Conservation (phyloP, 2,329 filamentous ascomycete species). For the Pseudocercospora crystallina region DNA sequence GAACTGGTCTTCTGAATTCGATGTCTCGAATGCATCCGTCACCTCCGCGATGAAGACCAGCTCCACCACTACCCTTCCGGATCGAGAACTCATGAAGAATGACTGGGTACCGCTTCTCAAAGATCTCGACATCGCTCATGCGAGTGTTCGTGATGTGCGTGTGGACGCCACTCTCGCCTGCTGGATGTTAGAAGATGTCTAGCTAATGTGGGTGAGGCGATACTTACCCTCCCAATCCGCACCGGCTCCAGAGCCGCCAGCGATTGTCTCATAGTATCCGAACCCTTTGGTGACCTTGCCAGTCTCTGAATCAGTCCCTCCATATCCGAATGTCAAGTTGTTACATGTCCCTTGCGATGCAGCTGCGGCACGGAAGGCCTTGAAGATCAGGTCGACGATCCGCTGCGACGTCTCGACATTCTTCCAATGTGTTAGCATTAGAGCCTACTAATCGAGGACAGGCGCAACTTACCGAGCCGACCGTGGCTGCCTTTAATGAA, state of each 20-base stretch:
- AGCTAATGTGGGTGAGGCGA: too few relatives aligned
- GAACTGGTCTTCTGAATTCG: conserved; percentile 32
- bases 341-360: conserved; percentile 35
- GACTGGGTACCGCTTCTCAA: conserved; percentile 39
- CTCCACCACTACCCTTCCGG: conserved; percentile 34
- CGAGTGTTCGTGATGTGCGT: conserved; percentile 40
- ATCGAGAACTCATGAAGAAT: conserved; percentile 36
- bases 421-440: too few relatives aligned
- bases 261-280: conserved; percentile 40
- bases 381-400: conserved; percentile 35
- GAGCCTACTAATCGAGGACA: too few relatives aligned
- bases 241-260: conserved; percentile 38
- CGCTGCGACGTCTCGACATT: conserved; percentile 35
- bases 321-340: conserved; percentile 34
- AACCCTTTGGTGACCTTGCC: conserved; percentile 31
- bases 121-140: conserved; percentile 38
- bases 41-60: conserved; percentile 33
- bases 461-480: conserved; percentile 18
- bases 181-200: too few relatives aligned
- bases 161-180: conserved; percentile 32
- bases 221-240: conserved; percentile 32
- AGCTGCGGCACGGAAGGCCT: conserved; percentile 34
- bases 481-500: conserved; percentile 30
- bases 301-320: conserved; percentile 41
- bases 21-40: conserved; percentile 35